Evolutionary conservation across 164 flowering plant genomes (phyloP).

Genomic region (Platanus orientalis): DNA sequence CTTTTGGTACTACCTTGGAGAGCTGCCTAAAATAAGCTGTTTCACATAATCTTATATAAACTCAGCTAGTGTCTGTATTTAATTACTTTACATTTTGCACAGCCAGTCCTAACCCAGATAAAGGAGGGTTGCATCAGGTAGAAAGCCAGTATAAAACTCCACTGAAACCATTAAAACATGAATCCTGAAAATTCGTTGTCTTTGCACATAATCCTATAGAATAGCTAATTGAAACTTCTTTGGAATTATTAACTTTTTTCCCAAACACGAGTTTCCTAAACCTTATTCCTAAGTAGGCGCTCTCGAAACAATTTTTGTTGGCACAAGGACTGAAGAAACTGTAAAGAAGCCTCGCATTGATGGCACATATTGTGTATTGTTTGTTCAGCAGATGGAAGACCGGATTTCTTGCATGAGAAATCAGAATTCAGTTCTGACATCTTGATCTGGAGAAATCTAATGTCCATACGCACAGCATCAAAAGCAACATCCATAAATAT

Average conservation of each 20-base stretch:
- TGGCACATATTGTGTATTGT: conserved; percentile 51
- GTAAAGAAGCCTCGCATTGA: conserved; percentile 90
- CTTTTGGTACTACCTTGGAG: neutral
- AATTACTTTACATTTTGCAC: too few relatives aligned
- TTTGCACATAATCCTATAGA: neutral
- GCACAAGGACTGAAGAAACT: conserved; percentile 75
- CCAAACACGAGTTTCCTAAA: conserved; percentile 12
- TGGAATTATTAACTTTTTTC: neutral
- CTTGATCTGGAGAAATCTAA: conserved; percentile 50
- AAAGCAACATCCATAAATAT: conserved; percentile 78
- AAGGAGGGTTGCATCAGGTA: too few relatives aligned
- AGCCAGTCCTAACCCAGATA: too few relatives aligned
- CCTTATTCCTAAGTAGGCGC: conserved; percentile 82
- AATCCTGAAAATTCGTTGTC: too few relatives aligned
- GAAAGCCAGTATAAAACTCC: too few relatives aligned
- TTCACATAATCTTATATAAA: too few relatives aligned
- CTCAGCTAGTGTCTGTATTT: too few relatives aligned
- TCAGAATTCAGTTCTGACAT: conserved; percentile 38
- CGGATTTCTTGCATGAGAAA: conserved; percentile 16
- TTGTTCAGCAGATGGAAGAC: conserved; percentile 35
- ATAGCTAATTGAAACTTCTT: neutral
- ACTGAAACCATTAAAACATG: too few relatives aligned
- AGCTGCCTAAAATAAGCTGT: neutral
- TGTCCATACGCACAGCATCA: conserved; percentile 54
- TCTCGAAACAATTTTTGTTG: conserved; percentile 84